Conservation (phyloP, 495 filamentous ascomycete species). For the Aspergillus sclerotiicarbonarius region DNA sequence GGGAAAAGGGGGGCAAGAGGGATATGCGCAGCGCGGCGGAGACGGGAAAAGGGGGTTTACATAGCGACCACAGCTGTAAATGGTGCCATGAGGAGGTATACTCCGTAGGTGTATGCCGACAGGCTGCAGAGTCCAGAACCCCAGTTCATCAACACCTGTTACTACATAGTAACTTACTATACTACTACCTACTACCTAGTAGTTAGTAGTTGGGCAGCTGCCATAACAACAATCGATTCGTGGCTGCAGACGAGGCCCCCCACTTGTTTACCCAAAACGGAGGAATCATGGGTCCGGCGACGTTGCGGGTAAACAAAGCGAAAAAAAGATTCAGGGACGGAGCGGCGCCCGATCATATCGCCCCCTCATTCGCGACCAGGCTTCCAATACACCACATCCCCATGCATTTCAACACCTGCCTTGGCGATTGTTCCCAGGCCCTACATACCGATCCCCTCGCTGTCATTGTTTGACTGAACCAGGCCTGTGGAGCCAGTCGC, state of each 20-base stretch:
- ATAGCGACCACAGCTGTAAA: no score
- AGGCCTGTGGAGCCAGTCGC: neutral
- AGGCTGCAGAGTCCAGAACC: no score
- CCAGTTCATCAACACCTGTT: no score
- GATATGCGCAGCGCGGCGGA: no score
- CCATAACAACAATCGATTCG: conserved; percentile 10
- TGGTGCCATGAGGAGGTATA: no score
- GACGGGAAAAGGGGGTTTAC: no score
- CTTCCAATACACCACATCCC: neutral
- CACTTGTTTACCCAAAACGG: conserved; percentile 14
- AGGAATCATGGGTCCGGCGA: conserved; percentile 10
- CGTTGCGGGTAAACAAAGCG: conserved; percentile 22
- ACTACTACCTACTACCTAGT: neutral
- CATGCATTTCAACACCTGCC: neutral
- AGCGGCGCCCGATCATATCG: neutral
- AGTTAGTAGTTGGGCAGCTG: conserved; percentile 3
- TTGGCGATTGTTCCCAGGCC: conserved; percentile 2
- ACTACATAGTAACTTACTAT: neutral
- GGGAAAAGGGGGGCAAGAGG: no score
- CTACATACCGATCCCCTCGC: conserved; percentile 8
- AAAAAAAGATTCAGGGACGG: conserved; percentile 16
- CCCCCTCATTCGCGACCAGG: neutral
- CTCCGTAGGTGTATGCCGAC: no score
- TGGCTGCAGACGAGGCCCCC: conserved; percentile 3
- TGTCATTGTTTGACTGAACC: conserved; percentile 1